Evolutionary conservation across 176 grass and related monocot genomes (phyloP), one percentile per base, ranked within the genome.

Genomic region (Dendrocalamus sinicus): DNA sequence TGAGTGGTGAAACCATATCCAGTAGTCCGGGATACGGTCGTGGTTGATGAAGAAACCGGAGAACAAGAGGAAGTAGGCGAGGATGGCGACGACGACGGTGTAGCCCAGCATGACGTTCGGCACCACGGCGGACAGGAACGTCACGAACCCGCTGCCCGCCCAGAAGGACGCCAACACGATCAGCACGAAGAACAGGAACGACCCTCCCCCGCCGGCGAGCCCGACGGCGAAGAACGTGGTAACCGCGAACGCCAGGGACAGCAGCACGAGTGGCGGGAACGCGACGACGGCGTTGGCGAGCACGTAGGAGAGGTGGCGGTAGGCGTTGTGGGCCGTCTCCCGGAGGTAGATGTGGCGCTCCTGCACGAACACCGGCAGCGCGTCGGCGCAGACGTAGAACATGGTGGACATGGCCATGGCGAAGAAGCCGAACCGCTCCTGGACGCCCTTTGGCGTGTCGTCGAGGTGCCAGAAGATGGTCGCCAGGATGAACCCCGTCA

Each of bases 1-100:
- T 0, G 92, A 61, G 87, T 98, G 95, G 69, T 98, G 96, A 71
- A 98, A 95, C 96, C 96, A 98, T 2, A 98, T 94, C 96, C 96
- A 98, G 75, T 94, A 92, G 35, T 81, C 9, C 0, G 93, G 95
- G 82, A 98, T 95, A 1, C 95, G 70, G 46, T 95, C 91, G 0
- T 89, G 80, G 61, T 83, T 95, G 76, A 98, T 98, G 91, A 98
- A 98, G 87, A 95, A 98, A 3, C 95, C 95, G 1, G 86, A 91
- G 85, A 95, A 98, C n/a, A 98, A 63, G 0, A 98, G 66, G 89
- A 95, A 98, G 87, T 98, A 98, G n/a, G 95, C 95, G 1, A 98
- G 87, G 37, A 98, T 91, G 57, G 95, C 91, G 4, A 98, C 91
- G 1, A 91, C 93, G n/a, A 95, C 88, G 35, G 95, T 98, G 87